phyloP scores from a whole-genome alignment of 2,329 filamentous ascomycete species.

The Phialophora expanda region DNA sequence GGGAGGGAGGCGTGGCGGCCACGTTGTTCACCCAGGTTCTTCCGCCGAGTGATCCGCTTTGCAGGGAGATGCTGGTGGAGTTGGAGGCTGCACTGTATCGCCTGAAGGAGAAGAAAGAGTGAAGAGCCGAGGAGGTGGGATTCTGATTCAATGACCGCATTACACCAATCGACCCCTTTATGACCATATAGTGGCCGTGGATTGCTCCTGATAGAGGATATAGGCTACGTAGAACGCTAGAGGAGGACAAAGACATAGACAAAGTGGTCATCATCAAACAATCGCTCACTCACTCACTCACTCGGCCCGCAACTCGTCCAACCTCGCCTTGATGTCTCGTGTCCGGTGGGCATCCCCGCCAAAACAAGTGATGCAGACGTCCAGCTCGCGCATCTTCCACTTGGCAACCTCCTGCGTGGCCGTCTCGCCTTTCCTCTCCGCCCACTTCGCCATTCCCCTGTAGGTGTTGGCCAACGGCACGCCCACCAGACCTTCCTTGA shows the following conservation, averaged over 20 bases:
- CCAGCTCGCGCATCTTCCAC: slow-evolving; percentile 33
- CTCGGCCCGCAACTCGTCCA: slow-evolving; percentile 3
- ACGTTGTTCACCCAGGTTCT: slow-evolving; percentile 36
- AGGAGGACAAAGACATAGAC: neutral
- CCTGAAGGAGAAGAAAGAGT: neutral
- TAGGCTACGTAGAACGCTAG: neutral
- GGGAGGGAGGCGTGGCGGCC: slow-evolving; percentile 31
- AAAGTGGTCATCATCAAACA: no score
- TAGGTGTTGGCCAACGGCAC: slow-evolving; percentile 34
- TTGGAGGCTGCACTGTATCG: slow-evolving; percentile 17
- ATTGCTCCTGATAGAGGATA: neutral
- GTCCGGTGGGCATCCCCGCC: slow-evolving; percentile 26
- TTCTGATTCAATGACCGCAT: no score
- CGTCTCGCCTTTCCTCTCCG: slow-evolving; percentile 20
- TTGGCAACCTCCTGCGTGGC: slow-evolving; percentile 3
- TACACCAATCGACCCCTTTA: no score
- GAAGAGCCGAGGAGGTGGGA: neutral
- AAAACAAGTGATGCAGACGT: slow-evolving; percentile 26
- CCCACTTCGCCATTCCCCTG: slow-evolving; percentile 37
- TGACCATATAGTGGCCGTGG: neutral
- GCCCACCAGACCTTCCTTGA: slow-evolving; percentile 35
- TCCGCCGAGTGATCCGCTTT: slow-evolving; percentile 30
- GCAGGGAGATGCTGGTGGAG: slow-evolving; percentile 16
- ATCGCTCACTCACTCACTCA: neutral
- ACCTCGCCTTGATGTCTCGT: slow-evolving; percentile 21